Base-by-base conservation (phyloP, 1,139 yeast genomes). In the Yamadazyma triangularis region DNA sequence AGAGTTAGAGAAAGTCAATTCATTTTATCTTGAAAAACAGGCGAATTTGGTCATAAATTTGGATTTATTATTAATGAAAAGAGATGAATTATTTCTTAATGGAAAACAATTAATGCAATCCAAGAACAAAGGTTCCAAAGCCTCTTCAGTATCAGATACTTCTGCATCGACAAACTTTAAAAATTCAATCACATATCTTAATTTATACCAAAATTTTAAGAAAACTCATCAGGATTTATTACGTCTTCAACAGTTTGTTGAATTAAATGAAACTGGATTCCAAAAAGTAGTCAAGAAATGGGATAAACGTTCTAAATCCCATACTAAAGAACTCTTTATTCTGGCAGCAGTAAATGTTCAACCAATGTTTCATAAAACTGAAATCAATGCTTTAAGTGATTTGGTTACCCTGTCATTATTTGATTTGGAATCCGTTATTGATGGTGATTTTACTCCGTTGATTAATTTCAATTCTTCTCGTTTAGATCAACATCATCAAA, bases 241-340 rank as follows among this genome's bases (percentile, higher is more conserved):
- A 41, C 71, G 95, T 35, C 65, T 91, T 18, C 95, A 91, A 51
- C 96, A 89, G 56, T 91, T 86, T 57, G 88, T 91, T 26, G 96
- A 89, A 53, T 67, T 91, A 38, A 91, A 91, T 52, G 96, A 91
- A 49, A 87, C 95, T 0, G 98, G 97, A 12, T 91, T 91, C 57
- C 80, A 93, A 19, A 91, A 91, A 58, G 97, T 87, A 21, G 74
- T 91, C 46, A 91, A 91, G 54, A 91, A 91, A 61, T 91, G 98
- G 98, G 98, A 91, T 57, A 91, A 91, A 58, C 70, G 97, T 39
- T 87, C 96, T 13, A 88, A 89, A 48, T 85, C 95, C 2, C 95
- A 87, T 45, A 89, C 96, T 8, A 88, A 88, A 52, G 98, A 91
- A 54, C 68, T 91, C 32, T 91, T 89, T 53, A 70, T 91, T 27